Evolutionary conservation across 2,329 filamentous ascomycete genomes (phyloP), one percentile per base, ranked within the genome.

Genomic region (Coniochaeta pulveracea): DNA sequence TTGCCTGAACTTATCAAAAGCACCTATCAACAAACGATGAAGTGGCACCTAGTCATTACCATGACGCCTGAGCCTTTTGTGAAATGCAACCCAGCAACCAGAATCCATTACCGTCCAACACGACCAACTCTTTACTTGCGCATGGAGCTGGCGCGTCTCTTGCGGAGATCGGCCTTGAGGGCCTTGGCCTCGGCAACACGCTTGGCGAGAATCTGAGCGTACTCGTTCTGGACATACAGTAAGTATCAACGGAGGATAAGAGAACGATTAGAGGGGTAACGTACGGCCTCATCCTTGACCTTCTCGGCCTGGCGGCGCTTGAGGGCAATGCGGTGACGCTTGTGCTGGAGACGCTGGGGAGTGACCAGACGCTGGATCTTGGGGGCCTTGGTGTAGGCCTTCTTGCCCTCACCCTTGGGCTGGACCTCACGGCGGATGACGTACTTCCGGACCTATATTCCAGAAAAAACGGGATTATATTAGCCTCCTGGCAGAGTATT

Each of bases 291-390:
- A 63, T 98, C 91, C 80, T 95, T 95, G 72, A 85, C 78, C 68
- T 88, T 83, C 76, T 98, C 91, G 58, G 88, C 71, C 61, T 86
- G 85, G 67, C 91, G 89, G 66, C 89, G 85, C 86, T 98, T 98
- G 71, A 98, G 82, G 58, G 91, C 89, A 57, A 93, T 72, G 55
- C 88, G 78, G 76, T 96, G 91, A 59, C 91, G 86, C 85, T 96
- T 98, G 83, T 94, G 91, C 79, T 98, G 91, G 61, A 98, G 86
- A 66, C 91, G 91, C 74, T 96, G 91, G 64, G 91, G 91, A 59
- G 91, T 98, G 56, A 98, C 86, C 56, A 98, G 85, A 64, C 91
- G 85, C 80, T 98, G 91, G 72, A 98, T 98, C 78, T 89, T 93
- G 66, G 91, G 91, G 56, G 91, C 91, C 85, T 98, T 98, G 82